Evolutionary conservation across 805 yeast genomes (phyloP), one percentile per base, ranked within the genome.

Genomic region (Ogataea saltuana): DNA sequence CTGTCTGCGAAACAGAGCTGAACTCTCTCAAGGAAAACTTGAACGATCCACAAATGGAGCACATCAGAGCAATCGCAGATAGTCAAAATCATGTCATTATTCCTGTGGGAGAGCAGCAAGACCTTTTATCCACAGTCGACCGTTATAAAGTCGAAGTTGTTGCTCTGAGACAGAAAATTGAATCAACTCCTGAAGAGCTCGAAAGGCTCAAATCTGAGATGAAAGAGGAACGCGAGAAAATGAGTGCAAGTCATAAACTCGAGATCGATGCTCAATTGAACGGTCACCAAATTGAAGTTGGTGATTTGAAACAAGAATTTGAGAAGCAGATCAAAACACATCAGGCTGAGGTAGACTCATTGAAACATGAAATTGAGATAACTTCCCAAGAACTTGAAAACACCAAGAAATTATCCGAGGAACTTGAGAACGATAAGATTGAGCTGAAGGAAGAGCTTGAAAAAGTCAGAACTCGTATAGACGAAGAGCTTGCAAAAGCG

Each of bases 11-110:
- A 6, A n/a, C 6, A 21, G 30, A 40, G 33, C 10, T 46, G 33
- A 41, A 38, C 25, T 17, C 39, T n/a, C 36, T 42, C 25, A 26
- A 36, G 17, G 17, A 38, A 4, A 44, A 43, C 29, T 54, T 63
- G 23, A 43, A 56, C 9, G 39, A 44, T 12, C 70, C 72, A 6
- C 39, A 59, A 20, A 33, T 48, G 10, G 55, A 51, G 6, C 54
- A 57, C 20, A 36, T 64, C 12, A 41, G 41, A 20, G 50, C 45
- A 13, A 50, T 57, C 34, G 67, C 64, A 7, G 36, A 27, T 13
- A 32, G 36, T 15, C 36, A 39, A 16, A 21, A 42, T 11, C 39
- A 46, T 22, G 37, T 45, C 4, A 23, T 48, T 18, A 10, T 42
- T 6, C 22, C 50, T 10, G 4, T 40, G 6, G 39, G 31, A 1